Base-by-base conservation (phyloP, 371 early-diverging fungal species). In the Saksenaea oblongispora region DNA sequence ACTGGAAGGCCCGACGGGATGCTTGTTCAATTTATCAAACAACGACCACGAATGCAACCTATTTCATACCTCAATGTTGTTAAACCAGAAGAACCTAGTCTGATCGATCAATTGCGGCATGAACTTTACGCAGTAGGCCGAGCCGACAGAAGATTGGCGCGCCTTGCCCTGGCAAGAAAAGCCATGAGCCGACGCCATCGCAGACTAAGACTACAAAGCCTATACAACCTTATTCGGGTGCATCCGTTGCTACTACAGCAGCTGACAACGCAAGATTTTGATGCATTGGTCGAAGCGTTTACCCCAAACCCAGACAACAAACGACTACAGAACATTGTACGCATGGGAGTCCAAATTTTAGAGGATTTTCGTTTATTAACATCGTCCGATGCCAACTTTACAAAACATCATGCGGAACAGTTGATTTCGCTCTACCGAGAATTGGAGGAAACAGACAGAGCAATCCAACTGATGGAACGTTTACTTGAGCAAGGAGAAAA, bases 401-500 rank as follows among this genome's bases (percentile, higher is more conserved):
- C 24, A 28, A 54, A 27, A 8, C 34, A 44, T 5, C 54, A 59
- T 35, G 44, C 58, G 0, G 61, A 61, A 8, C 56, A 31, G 9
- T 54, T 67, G 35, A 39, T 65, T 27, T 37, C 22, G 9, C 53
- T 68, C 8, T 65, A 63, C 41, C 51, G 58, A 11, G 58, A 65
- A 2, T 18, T 28, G 28, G 69, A 61, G 31, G 41, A 59, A 2
- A 62, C 68, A 41, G 31, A 66, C 0, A 47, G 57, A 27, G 74
- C 76, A 3, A 58, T 61, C 10, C 36, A 58, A 13, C 17, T 74
- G 10, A 26, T 72, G n/a, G 22, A 47, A 51, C 63, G 56, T 24
- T 39, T 36, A 56, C 39, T 56, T 1, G 8, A 7, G 37, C 59
- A 26, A 5, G 67, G 65, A 9, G 41, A 22, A 24, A 35, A 14